Evolutionary conservation across 2,329 filamentous ascomycete species (phyloP), one percentile per base, ranked within the genome.

Genomic region (Cladosporium colombiae): DNA sequence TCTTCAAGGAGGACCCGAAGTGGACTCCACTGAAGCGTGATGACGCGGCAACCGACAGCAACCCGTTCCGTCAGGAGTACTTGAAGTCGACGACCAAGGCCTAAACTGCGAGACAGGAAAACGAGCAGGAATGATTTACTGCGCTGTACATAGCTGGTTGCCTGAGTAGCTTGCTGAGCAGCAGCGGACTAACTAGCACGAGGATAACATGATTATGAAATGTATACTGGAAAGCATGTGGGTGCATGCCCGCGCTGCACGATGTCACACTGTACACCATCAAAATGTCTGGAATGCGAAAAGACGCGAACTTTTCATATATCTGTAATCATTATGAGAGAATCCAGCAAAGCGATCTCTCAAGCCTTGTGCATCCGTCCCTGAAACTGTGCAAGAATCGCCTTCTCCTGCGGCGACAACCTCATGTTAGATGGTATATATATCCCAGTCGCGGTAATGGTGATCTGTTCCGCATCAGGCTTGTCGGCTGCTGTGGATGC

Each of bases 1-100:
- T 99, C 61, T 99, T 98, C 86, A 93, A 98, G 82, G 95, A 98
- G 70, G 93, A 98, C 80, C 95, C 95, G 37, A 97, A 98, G 81
- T 99, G 95, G 95, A 98, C 93, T 40, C 91, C 95, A 16, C 80
- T 99, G 71, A 96, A 97, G 81, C 88, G 95, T 65, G 87, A 86
- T 7, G 80, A 82, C 5, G 90, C 94, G 58, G 31, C 50, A n/a
- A 86, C 97, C 52, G 92, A 98, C 76, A 77, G 77, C 67, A 99
- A 98, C 79, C 80, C 84, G 62, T 91, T 89, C 77, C 87, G 95
- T 66, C 87, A 92, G 83, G 86, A 88, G 58, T 99, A 99, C 74
- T 81, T 97, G 37, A 76, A 81, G 46, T 55, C 31, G 2, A 63
- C 33, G 50, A n/a, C 18, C 50, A 31, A 31, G 25, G 50, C 27